Percentiles rank a stretch among this genome's conserved stretches.
These are phyloP conservation scores for Candida nemodendra DNA, from an alignment of 805 yeast genomes.

Conservation along the genomic window DNA sequence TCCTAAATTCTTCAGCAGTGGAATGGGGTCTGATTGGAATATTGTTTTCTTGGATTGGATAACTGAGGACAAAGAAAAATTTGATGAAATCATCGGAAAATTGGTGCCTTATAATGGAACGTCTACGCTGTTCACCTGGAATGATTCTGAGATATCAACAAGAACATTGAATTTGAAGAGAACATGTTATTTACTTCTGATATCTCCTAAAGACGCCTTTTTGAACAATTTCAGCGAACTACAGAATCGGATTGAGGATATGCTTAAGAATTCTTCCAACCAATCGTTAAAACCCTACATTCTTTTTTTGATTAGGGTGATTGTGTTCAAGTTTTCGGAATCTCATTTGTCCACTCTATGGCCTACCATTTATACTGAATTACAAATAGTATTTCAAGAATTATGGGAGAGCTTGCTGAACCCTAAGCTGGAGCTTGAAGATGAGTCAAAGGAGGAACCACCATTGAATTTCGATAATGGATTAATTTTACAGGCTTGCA, in stretches of 20 bases:
- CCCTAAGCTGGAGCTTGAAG: slow-evolving; percentile 13
- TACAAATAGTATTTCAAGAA: slow-evolving; percentile 50
- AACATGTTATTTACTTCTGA: slow-evolving; percentile 59
- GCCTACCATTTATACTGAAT: slow-evolving; percentile 61
- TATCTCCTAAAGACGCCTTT: slow-evolving; percentile 62
- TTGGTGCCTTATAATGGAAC: slow-evolving; percentile 50
- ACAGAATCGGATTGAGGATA: slow-evolving; percentile 34
- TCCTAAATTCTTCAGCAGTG: slow-evolving; percentile 47
- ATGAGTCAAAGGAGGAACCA: slow-evolving; percentile 6
- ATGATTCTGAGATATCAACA: slow-evolving; percentile 31
- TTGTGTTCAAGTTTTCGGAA: slow-evolving; percentile 60
- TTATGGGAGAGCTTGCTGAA: slow-evolving; percentile 26
- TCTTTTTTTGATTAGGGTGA: slow-evolving; percentile 59
- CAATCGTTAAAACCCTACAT: slow-evolving; percentile 41
- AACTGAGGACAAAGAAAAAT: slow-evolving; percentile 55
- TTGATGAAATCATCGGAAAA: slow-evolving; percentile 50
- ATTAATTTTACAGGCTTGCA: slow-evolving; percentile 60
- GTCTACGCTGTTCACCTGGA: slow-evolving; percentile 45
- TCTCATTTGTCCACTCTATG: slow-evolving; percentile 67
- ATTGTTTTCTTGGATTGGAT: slow-evolving; percentile 63
- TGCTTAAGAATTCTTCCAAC: slow-evolving; percentile 30
- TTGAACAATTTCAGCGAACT: slow-evolving; percentile 47
- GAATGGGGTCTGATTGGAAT: slow-evolving; percentile 47
- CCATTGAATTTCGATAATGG: slow-evolving; percentile 37
- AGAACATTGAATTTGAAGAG: slow-evolving; percentile 50